Evolutionary conservation across 257 asterid species (phyloP), one percentile per base, ranked within the genome.

Genomic region (Salvia miltiorrhiza): DNA sequence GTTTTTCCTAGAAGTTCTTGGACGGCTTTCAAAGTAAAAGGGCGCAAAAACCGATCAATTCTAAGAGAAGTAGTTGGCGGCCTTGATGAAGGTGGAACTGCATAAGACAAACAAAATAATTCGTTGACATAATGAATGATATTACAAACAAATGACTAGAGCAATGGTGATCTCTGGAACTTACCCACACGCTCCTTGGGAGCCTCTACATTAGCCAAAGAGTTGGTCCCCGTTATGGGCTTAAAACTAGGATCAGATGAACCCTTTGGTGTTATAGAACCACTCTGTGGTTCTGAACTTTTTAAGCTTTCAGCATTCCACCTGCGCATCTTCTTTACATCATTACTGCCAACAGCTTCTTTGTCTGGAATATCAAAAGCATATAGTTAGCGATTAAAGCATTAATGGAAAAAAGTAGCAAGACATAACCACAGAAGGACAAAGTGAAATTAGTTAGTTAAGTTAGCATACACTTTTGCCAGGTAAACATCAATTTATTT

Each of bases 111-210:
- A 71, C 35, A 65, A 24, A 70, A 59, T 6, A 59, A 57, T 39
- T 9, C 7, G 67, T 71, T 78, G 45, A 60, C 66, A 56, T 17
- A 56, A 35, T 35, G 37, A 71, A 47, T 57, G 32, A 62, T 33
- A 57, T 35, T 20, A 37, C 4, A 52, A 55, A 49, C 59, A 52
- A 71, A 39, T 23, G 12, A 76, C 35, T 49, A 32, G 2, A 9
- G 21, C 7, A 61, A 26, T 53, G 17, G 35, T 45, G 63, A 62
- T 61, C 26, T 19, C 50, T 32, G 63, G 32, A 69, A 74, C 76
- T 83, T 72, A 92, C 98, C 97, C 65, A 82, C 71, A 58, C 95
- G 96, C 84, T 87, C 97, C 76, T 86, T 84, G 58, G 96, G 80
- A 49, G 71, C 71, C 78, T 81, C 96, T 56, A 71, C 89, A 54